Conservation (phyloP, 2,329 filamentous ascomycete genomes). For the Colletotrichum lini region DNA sequence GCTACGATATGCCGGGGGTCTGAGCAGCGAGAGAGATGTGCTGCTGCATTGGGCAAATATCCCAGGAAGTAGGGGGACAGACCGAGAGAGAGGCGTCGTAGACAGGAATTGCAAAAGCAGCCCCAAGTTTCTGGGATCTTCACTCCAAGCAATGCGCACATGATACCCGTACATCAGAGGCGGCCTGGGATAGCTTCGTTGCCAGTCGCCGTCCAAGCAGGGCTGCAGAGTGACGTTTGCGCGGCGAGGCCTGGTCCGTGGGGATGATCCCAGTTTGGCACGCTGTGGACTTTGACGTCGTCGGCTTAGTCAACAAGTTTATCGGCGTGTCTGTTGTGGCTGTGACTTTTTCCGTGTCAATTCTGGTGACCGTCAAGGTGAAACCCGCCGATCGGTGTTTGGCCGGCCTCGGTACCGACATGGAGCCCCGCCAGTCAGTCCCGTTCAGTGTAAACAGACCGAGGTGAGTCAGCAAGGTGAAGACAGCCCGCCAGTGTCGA, state of each 20-base stretch:
- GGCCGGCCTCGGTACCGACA: conserved; percentile 2
- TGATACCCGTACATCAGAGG: conserved; percentile 11
- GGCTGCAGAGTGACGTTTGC: conserved; percentile 41
- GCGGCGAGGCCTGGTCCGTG: neutral
- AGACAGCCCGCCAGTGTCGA: neutral
- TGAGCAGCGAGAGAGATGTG: neutral
- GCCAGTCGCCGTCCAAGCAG: conserved; percentile 16
- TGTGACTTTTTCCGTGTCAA: neutral
- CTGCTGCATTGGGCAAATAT: neutral
- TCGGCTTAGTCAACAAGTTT: conserved; percentile 22
- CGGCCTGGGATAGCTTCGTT: conserved; percentile 17
- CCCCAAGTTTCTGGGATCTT: conserved; percentile 30
- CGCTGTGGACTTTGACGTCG: conserved; percentile 8
- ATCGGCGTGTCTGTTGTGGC: neutral
- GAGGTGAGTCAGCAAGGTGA: conserved; percentile 16
- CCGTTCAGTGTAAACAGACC: neutral
- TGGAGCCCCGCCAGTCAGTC: conserved; percentile 12
- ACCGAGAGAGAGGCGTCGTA: conserved; percentile 5
- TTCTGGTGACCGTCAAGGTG: neutral
- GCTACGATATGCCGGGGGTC: conserved; percentile 19
- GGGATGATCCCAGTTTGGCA: conserved; percentile 24
- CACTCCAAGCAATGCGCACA: conserved; percentile 29
- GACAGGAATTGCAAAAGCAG: conserved; percentile 26
- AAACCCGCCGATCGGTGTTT: conserved; percentile 5
- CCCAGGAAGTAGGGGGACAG: neutral